These are phyloP conservation scores for Alnus glutinosa DNA, from an alignment of 306 rosid species.

Conservation along the genomic window DNA sequence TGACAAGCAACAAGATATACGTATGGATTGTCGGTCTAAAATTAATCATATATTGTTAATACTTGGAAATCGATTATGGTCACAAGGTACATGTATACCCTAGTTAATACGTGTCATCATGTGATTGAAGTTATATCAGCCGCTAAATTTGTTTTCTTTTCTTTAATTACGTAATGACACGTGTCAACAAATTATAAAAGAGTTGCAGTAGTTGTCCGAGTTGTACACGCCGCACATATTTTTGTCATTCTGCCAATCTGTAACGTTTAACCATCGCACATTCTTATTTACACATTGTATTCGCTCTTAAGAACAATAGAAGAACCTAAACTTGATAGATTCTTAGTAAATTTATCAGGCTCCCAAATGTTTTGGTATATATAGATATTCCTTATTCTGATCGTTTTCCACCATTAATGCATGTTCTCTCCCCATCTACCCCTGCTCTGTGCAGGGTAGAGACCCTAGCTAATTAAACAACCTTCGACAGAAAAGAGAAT, in stretches of 20 bases:
- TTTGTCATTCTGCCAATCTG: background rate
- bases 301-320: background rate
- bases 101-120: too few species aligned
- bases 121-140: too few species aligned
- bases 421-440: conserved; percentile 24
- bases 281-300: background rate
- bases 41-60: too few species aligned
- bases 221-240: background rate
- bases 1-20: too few species aligned
- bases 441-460: conserved; percentile 39
- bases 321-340: background rate
- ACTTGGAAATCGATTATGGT: too few species aligned
- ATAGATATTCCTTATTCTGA: conserved; percentile 9
- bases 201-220: too few species aligned
- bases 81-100: too few species aligned
- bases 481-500: background rate
- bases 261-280: background rate
- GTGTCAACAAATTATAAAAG: too few species aligned
- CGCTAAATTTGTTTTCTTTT: too few species aligned
- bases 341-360: background rate
- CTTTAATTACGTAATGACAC: too few species aligned
- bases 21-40: too few species aligned
- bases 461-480: background rate
- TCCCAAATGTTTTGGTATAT: background rate
- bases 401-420: background rate